A percentile compares a stretch with the other conserved stretches of the same genome.
These are phyloP conservation scores for Tetradesmus lagerheimii DNA, from an alignment of 139 green algal genomes.

Conservation along the genomic window DNA sequence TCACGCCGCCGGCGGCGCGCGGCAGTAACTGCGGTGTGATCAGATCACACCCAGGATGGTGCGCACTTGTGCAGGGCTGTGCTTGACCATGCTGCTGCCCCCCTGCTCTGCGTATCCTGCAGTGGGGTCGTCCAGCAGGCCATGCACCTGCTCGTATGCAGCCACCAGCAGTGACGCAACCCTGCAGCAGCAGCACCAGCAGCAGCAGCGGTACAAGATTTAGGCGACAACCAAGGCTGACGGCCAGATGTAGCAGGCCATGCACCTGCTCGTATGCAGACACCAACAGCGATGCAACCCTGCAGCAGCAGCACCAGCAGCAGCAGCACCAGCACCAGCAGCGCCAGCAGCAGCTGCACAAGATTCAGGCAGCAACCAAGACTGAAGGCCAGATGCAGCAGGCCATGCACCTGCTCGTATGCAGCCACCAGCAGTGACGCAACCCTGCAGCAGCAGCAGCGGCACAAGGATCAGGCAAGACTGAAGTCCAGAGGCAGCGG, in stretches of 20 bases:
- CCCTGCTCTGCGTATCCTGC: constrained; percentile 72
- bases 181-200: constrained; percentile 33
- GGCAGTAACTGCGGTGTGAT: not conserved
- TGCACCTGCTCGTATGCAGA: not conserved
- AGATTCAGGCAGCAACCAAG: too few species aligned
- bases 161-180: constrained; percentile 67
- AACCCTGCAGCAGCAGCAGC: not conserved
- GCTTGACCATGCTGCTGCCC: constrained; percentile 57
- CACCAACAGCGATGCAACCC: not conserved
- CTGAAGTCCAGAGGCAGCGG: too few species aligned
- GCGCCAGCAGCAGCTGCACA: not conserved
- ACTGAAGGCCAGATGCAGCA: not conserved
- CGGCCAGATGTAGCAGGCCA: not conserved
- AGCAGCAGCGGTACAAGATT: not conserved
- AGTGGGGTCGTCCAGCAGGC: constrained; percentile 63
- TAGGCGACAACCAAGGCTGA: not conserved
- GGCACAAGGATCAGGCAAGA: not conserved
- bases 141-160: constrained; percentile 76
- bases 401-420: not conserved
- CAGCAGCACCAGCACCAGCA: not conserved
- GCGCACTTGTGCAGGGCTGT: constrained; percentile 82
- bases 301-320: not conserved
- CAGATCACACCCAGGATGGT: constrained; percentile 82
- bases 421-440: not conserved
- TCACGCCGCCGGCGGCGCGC: too few species aligned